Evolutionary conservation across 805 yeast species (phyloP), one percentile per base, ranked within the genome.

Genomic region (Komagataella ulmi): DNA sequence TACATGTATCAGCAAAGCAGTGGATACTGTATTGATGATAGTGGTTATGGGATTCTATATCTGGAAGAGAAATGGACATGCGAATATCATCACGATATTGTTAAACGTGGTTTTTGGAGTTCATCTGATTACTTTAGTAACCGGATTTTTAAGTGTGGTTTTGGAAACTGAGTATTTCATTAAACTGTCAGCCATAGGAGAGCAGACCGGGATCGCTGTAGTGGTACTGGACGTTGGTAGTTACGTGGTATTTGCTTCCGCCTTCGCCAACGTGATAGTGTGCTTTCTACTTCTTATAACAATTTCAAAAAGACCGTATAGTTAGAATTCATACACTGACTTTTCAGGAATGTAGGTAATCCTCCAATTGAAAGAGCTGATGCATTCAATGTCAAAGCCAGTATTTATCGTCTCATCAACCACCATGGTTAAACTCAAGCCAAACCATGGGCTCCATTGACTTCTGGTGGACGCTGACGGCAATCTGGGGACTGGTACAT

Each of bases 361-460:
- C 59, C 84, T 78, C 67, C 85, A 86, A 59, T 84, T 78, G 56
- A 83, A 72, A 17, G 82, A 76, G 56, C 74, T 73, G 46, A 86
- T 78, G 46, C 73, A 64, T 55, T 80, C 84, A 14, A 56, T 61
- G 12, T 71, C 72, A 12, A 61, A 59, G 44, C 67, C 65, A 17
- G 61, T 57, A 18, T 64, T 59, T 12, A 75, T 61, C 14, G 65
- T 57, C 52, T 79, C 84, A 63, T 84, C 88, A 7, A 79, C 73
- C 14, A 83, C 77, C 57, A 84, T 57, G 55, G 73, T 78, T 44
- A 83, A 58, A 51, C 76, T 76, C 47, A 81, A 80, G 2, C 91
- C 93, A 61, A 77, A 80, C 79, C 85, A 80, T 5, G 83, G 70
- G 6, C 91, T 81, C 84, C 85, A 84, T 1, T 77, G 51, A 2